These are phyloP conservation scores for Vinca minor DNA, from an alignment of 257 asterid species.

Conservation along the genomic window DNA sequence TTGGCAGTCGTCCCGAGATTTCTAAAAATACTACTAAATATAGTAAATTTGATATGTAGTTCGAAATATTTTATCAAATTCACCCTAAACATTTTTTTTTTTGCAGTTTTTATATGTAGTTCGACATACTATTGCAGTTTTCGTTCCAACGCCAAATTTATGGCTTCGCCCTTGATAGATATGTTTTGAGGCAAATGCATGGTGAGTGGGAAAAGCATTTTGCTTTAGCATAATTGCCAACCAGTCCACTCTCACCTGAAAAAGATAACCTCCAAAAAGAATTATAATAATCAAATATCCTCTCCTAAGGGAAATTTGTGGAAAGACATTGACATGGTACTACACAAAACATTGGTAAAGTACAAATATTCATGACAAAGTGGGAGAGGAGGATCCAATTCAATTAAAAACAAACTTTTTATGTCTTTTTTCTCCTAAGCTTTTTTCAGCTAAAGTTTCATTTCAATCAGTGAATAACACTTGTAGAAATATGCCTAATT, in stretches of 20 bases:
- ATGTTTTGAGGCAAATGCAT: constrained; percentile 9
- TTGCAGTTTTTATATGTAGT: no score
- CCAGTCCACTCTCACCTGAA: constrained; percentile 8
- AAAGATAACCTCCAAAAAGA: constrained; percentile 15
- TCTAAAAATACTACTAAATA: no score
- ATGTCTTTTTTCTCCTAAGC: not conserved
- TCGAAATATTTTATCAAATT: no score
- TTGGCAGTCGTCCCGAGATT: no score
- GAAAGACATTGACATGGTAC: not conserved
- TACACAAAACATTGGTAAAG: not conserved
- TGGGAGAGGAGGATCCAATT: not conserved
- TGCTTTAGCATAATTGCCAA: constrained; percentile 2
- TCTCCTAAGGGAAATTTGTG: constrained; percentile 1
- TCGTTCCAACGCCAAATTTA: no score
- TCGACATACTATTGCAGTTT: no score
- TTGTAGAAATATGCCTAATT: not conserved
- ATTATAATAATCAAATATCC: constrained; percentile 11
- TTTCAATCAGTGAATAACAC: not conserved
- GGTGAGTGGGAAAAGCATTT: constrained; percentile 57
- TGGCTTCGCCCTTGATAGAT: no score
- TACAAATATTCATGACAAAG: not conserved
- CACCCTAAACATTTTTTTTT: no score
- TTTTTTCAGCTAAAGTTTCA: constrained; percentile 1
- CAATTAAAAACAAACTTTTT: not conserved
- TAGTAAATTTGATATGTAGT: no score